phyloP scores from a whole-genome alignment of 2,329 filamentous ascomycete genomes.

The Stagonosporopsis vannaccii region DNA sequence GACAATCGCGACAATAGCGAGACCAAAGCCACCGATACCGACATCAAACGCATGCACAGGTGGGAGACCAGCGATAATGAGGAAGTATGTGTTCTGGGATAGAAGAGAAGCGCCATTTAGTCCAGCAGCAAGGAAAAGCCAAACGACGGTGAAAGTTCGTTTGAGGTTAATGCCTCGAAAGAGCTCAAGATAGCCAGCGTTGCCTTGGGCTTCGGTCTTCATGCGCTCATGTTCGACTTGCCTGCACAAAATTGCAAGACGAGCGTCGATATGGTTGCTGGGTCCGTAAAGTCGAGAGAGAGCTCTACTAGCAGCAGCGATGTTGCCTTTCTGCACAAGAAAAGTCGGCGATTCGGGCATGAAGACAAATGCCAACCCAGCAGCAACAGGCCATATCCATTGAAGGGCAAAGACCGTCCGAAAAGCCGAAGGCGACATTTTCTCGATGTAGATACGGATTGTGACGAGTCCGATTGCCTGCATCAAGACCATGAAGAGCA shows the following conservation, averaged over 20 bases:
- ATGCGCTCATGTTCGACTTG: constrained; percentile 6
- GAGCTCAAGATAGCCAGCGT: constrained; percentile 8
- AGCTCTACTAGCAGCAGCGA: constrained; percentile 5
- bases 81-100: constrained; percentile 13
- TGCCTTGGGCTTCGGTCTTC: constrained; percentile 6
- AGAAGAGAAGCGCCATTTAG: constrained; percentile 14
- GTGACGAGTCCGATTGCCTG: constrained; percentile 14
- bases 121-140: constrained; percentile 17
- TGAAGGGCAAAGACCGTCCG: constrained; percentile 9
- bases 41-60: constrained; percentile 15
- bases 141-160: constrained; percentile 14
- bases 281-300: constrained; percentile 8
- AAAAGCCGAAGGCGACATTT: constrained; percentile 4
- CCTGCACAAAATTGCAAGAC: constrained; percentile 5
- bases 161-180: constrained; percentile 13
- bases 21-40: constrained; percentile 16
- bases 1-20: constrained; percentile 13
- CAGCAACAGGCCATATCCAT: constrained; percentile 13
- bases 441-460: constrained; percentile 10
- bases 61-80: constrained; percentile 14
- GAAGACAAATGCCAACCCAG: background rate
- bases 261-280: constrained; percentile 12
- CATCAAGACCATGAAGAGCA: constrained; percentile 15
- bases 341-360: constrained; percentile 19
- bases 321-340: constrained; percentile 13